These are phyloP conservation scores for Penicillium waksmanii DNA, from an alignment of 495 filamentous ascomycete species.

Conservation along the genomic window DNA sequence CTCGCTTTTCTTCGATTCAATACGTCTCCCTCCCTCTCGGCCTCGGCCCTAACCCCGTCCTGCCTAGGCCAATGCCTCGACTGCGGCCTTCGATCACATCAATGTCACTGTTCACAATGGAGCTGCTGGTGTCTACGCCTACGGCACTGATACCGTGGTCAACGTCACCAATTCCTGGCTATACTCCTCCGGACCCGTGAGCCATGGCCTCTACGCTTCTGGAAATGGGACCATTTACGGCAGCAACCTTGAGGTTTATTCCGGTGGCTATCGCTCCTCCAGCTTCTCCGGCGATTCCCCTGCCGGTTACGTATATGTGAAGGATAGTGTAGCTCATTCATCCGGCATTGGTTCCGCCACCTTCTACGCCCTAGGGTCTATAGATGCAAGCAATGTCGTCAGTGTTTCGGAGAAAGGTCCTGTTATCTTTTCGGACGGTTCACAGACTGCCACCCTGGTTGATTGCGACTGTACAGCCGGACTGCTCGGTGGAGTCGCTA, in stretches of 20 bases:
- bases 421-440: conserved; percentile 20
- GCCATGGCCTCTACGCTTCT: conserved; percentile 23
- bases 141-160: conserved; percentile 19
- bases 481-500: conserved; percentile 20
- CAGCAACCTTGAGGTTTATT: conserved; percentile 16
- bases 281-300: conserved; percentile 26
- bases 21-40: too few species aligned
- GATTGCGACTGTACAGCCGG: conserved; percentile 19
- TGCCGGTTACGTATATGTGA: conserved; percentile 18
- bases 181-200: conserved; percentile 25
- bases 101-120: conserved; percentile 24
- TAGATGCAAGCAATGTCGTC: conserved; percentile 15
- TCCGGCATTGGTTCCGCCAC: conserved; percentile 25
- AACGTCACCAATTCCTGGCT: conserved; percentile 24
- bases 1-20: background rate
- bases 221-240: conserved; percentile 24
- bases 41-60: background rate
- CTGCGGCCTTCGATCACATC: conserved; percentile 14
- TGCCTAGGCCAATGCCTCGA: conserved; percentile 21
- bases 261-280: conserved; percentile 24
- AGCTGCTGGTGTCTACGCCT: conserved; percentile 19
- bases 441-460: conserved; percentile 8
- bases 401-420: conserved; percentile 20
- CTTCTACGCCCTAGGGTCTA: conserved; percentile 21
- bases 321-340: conserved; percentile 24